Evolutionary conservation across 2,329 filamentous ascomycete genomes (phyloP).

Genomic region (Fusarium pilosicola): DNA sequence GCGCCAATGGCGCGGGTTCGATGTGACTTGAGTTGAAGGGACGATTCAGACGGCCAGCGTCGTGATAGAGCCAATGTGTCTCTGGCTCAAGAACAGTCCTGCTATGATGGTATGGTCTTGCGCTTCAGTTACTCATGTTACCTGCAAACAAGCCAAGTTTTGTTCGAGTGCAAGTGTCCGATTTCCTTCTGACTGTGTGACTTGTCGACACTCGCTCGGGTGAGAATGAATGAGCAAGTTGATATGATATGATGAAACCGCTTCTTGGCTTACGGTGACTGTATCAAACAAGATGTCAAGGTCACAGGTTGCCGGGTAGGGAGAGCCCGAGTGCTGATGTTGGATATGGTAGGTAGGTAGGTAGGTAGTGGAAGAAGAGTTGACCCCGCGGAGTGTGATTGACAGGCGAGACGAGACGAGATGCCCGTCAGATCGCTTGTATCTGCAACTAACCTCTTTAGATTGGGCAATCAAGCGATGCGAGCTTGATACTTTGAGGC

Average conservation of each 20-base stretch:
- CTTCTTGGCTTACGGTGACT: not conserved
- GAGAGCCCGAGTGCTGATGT: not conserved
- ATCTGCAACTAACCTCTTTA: not conserved
- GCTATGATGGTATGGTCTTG: not conserved
- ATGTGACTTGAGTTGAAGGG: not conserved
- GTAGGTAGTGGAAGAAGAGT: not conserved
- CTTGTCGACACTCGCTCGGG: not conserved
- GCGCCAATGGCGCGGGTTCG: not conserved
- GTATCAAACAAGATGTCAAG: not conserved
- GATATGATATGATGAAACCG: slow-evolving; percentile 3
- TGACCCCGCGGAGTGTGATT: not conserved
- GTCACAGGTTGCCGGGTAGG: not conserved
- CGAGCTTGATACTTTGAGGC: not conserved
- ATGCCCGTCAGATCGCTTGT: not conserved
- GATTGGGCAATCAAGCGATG: not conserved
- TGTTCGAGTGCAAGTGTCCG: not conserved
- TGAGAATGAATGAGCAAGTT: slow-evolving; percentile 39
- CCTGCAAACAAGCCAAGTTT: not conserved
- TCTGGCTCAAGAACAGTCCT: not conserved
- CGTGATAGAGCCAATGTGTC: not conserved
- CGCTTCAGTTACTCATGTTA: slow-evolving; percentile 3
- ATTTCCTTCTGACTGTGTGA: not conserved
- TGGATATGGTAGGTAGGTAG: not conserved
- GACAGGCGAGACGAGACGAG: not conserved
- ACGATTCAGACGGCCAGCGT: slow-evolving; percentile 7